Conservation (phyloP, 805 yeast genomes). For the Cyberlindnera suaveolens region DNA sequence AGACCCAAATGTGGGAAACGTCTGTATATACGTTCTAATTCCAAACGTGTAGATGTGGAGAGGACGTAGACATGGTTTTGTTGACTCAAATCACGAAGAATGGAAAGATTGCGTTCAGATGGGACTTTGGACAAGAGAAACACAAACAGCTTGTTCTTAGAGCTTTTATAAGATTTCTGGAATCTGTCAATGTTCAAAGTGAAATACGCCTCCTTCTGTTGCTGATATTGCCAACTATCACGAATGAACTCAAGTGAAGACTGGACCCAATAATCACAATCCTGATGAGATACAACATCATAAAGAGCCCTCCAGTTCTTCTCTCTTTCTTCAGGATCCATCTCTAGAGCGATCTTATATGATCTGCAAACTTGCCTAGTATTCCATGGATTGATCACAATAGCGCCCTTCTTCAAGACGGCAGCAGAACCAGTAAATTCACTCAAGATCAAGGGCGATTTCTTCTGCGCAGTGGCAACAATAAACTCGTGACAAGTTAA, state of each 20-base stretch:
- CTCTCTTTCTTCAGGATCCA: slow-evolving; percentile 53
- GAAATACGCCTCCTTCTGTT: slow-evolving; percentile 31
- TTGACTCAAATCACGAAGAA: slow-evolving; percentile 50
- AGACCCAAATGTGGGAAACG: slow-evolving; percentile 68
- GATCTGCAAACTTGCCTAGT: slow-evolving; percentile 55
- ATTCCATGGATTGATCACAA: slow-evolving; percentile 91
- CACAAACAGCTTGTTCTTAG: slow-evolving; percentile 38
- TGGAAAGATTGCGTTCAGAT: slow-evolving; percentile 49
- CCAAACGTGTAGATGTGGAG: slow-evolving; percentile 56
- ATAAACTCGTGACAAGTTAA: slow-evolving; percentile 93
- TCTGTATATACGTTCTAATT: slow-evolving; percentile 61
- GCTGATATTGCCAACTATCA: slow-evolving; percentile 44
- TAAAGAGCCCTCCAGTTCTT: slow-evolving; percentile 58
- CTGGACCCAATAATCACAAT: slow-evolving; percentile 70
- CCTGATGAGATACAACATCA: slow-evolving; percentile 55
- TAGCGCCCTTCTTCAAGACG: slow-evolving; percentile 62
- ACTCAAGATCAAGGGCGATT: slow-evolving; percentile 78
- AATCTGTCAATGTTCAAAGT: slow-evolving; percentile 27
- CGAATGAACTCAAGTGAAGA: slow-evolving; percentile 49
- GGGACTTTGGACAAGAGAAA: slow-evolving; percentile 48
- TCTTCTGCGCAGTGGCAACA: slow-evolving; percentile 60
- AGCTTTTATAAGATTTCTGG: slow-evolving; percentile 20
- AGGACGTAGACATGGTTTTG: slow-evolving; percentile 64
- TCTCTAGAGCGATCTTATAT: slow-evolving; percentile 57
- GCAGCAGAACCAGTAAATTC: slow-evolving; percentile 95